A percentile compares a stretch with the other conserved stretches of the same genome.
These are phyloP conservation scores for Scheffersomyces cryptocercus DNA, from an alignment of 1,139 yeast genomes.

Conservation along the genomic window DNA sequence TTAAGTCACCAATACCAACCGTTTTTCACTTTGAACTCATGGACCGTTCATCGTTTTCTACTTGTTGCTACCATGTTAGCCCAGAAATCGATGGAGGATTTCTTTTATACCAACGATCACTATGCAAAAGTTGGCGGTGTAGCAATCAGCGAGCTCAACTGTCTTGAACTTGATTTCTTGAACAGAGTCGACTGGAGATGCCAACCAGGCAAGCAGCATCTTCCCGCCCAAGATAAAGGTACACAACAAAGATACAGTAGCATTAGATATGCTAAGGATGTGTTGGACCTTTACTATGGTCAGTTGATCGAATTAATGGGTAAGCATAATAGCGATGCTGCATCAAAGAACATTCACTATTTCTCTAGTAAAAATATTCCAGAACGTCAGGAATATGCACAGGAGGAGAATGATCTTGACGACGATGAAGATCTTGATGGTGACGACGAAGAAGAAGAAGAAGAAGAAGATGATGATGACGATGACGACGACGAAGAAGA, in stretches of 20 bases:
- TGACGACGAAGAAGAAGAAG: conserved; percentile 10
- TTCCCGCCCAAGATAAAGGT: conserved; percentile 12
- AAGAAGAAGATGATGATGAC: conserved; percentile 9
- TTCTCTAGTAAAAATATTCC: conserved; percentile 9
- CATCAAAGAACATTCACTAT: conserved; percentile 12
- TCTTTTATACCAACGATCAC: conserved; percentile 89
- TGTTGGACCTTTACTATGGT: conserved; percentile 58
- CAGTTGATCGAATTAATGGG: conserved; percentile 69
- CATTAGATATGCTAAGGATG: conserved; percentile 41
- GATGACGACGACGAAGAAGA: conserved; percentile 8
- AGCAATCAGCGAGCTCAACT: conserved; percentile 78
- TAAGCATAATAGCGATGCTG: conserved; percentile 14
- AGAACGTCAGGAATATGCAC: conserved; percentile 11
- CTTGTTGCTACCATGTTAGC: conserved; percentile 91
- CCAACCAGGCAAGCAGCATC: conserved; percentile 39
- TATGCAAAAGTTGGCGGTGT: conserved; percentile 97
- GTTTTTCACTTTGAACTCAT: conserved; percentile 78
- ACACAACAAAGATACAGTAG: conserved; percentile 19
- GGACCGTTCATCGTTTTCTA: conserved; percentile 90
- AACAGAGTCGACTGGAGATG: conserved; percentile 73
- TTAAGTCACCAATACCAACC: conserved; percentile 74
- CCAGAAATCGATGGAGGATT: conserved; percentile 90
- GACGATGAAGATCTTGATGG: conserved; percentile 10
- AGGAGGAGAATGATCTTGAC: conserved; percentile 11
- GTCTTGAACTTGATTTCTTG: conserved; percentile 85